Percentiles rank a stretch among this genome's conserved stretches.
These are phyloP conservation scores for Leishmania tarentolae DNA, from an alignment of 208 protist genomes.

Conservation along the genomic window DNA sequence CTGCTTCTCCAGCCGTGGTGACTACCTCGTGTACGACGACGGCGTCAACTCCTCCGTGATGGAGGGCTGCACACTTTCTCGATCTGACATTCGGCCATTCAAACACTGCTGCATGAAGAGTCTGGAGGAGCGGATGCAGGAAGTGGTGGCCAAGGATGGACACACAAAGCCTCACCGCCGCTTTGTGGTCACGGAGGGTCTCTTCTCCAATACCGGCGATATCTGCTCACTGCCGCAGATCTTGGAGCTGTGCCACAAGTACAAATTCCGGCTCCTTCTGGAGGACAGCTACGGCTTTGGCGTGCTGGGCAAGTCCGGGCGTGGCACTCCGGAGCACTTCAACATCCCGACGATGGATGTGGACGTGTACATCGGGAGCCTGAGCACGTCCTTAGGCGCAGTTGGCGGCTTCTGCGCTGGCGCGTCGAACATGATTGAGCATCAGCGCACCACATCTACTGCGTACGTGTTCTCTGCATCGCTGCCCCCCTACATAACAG, in stretches of 20 bases:
- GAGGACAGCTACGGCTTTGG: slow-evolving; percentile 97
- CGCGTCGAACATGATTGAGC: slow-evolving; percentile 84
- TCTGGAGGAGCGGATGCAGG: slow-evolving; percentile 85
- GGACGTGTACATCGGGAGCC: slow-evolving; percentile 86
- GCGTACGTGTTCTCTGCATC: slow-evolving; percentile 98
- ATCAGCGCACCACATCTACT: slow-evolving; percentile 91
- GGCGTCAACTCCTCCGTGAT: slow-evolving; percentile 80
- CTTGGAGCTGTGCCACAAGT: slow-evolving; percentile 92
- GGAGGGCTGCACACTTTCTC: slow-evolving; percentile 90
- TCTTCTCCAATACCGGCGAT: slow-evolving; percentile 94
- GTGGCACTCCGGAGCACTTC: slow-evolving; percentile 95
- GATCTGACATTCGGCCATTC: slow-evolving; percentile 85
- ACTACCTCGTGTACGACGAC: slow-evolving; percentile 94
- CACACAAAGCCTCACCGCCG: slow-evolving; percentile 76
- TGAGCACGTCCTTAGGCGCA: slow-evolving; percentile 88
- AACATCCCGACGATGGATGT: slow-evolving; percentile 78
- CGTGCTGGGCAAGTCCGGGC: slow-evolving; percentile 93
- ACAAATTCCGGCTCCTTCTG: slow-evolving; percentile 95
- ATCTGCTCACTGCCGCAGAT: slow-evolving; percentile 89
- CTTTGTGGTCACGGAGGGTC: slow-evolving; percentile 96
- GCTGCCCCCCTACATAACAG: slow-evolving; percentile 94
- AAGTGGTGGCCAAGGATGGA: slow-evolving; percentile 65
- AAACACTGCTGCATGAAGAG: slow-evolving; percentile 96
- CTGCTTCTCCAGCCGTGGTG: slow-evolving; percentile 90
- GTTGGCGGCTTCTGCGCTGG: slow-evolving; percentile 97